Evolutionary conservation across 2,329 filamentous ascomycete genomes (phyloP), one percentile per base, ranked within the genome.

Genomic region (Penicillium sp.): DNA sequence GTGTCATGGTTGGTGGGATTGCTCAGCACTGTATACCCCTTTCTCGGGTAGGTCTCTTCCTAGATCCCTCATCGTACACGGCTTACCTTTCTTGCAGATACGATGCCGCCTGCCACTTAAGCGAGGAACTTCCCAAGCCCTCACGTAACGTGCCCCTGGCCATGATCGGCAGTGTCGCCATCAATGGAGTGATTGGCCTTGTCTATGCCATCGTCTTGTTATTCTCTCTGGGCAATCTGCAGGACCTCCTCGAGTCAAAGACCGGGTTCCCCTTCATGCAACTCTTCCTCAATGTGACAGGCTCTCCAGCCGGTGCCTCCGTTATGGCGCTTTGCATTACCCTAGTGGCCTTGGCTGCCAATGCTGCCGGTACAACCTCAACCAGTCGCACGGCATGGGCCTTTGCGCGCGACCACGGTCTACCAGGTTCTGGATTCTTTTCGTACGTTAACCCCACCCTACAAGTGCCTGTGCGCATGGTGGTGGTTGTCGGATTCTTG

Each of bases 401-500:
- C 19, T 83, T 84, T 62, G 80, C 82, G 10, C 73, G 81, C 5
- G 82, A 84, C 62, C 66, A 73, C 14, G 81, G 80, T 3, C 57
- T 83, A 1, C 80, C 81, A 0, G 75, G 73, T n/a, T 73, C 76
- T 21, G 47, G 60, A 19, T 75, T 74, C 57, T 68, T 82, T 11
- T 67, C 72, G 10, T 67, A 71, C 11, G 76, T 83, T 6, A 63
- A 79, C 54, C 65, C 66, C 2, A 68, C 53, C 14, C 66, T 79
- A 3, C 75, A 78, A 53, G 78, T 82, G 0, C 80, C 80, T 0
- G 56, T 82, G 1, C 67, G 74, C 33, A 79, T 79, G 26, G 77
- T 81, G 53, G 59, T 72, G 21, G 66, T 73, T 6, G 79, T 76
- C 53, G 78, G 75, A 52, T 59, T 77, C 16, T 72, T 82, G 48